Evolutionary conservation across 1,284 basidiomycete genomes (phyloP).

Genomic region (Agroathelia rolfsii): DNA sequence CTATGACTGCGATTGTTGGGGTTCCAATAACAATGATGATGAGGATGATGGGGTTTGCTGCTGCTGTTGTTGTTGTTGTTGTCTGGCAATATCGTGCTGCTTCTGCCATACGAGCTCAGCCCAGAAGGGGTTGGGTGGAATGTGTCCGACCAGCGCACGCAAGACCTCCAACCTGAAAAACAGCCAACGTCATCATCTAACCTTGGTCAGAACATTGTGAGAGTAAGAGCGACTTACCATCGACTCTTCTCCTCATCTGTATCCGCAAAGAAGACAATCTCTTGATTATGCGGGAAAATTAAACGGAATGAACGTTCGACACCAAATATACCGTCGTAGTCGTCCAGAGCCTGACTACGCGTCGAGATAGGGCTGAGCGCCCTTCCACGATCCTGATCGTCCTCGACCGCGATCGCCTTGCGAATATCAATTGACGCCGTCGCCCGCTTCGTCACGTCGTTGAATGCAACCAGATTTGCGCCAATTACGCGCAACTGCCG

Average conservation of each 20-base stretch:
- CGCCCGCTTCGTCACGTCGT: conserved; percentile 87
- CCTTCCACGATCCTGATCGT: conserved; percentile 51
- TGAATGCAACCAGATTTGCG: conserved; percentile 82
- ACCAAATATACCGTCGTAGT: conserved; percentile 64
- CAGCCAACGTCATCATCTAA: conserved; percentile 7
- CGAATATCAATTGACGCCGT: conserved; percentile 87
- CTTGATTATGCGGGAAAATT: conserved; percentile 70
- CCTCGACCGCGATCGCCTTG: conserved; percentile 71
- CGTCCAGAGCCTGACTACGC: conserved; percentile 41
- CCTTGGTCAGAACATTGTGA: conserved; percentile 6
- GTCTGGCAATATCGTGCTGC: conserved; percentile 36
- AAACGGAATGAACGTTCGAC: conserved; percentile 84
- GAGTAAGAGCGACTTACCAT: conserved; percentile 67
- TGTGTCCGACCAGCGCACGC: conserved; percentile 71
- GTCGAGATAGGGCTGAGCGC: conserved; percentile 35
- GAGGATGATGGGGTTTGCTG: no score
- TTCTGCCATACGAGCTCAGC: conserved; percentile 80
- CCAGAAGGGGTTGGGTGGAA: conserved; percentile 86
- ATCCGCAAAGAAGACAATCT: conserved; percentile 88
- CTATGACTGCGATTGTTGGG: no score
- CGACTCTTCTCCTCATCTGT: conserved; percentile 78
- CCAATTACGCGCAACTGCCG: conserved; percentile 84
- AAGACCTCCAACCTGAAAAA: conserved; percentile 69
- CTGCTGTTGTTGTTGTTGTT: no score
- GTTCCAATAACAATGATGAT: no score